Base-by-base conservation (phyloP, 2,329 filamentous ascomycete species). In the Stagonosporopsis vannaccii region DNA sequence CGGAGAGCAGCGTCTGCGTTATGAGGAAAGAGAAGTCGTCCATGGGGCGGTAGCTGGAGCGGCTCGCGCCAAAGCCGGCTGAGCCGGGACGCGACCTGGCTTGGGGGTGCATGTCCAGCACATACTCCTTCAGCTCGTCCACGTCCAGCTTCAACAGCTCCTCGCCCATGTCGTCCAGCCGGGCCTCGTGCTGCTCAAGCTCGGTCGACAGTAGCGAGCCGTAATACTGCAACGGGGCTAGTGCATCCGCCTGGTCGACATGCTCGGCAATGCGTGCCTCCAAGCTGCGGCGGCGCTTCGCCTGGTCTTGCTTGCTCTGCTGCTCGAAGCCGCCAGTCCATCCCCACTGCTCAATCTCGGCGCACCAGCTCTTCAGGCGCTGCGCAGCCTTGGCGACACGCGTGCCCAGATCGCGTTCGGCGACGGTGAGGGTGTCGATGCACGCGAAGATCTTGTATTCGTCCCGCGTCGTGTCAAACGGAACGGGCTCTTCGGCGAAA, bases 21-120 rank as follows among this genome's bases (percentile, higher is more conserved):
- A 98, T 85, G 42, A 98, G 84, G 22, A 94, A 91, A 8, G 92
- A 93, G 68, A 97, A 87, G 74, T 98, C 95, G 66, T 95, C 92
- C 81, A 98, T 86, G 58, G 85, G 87, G 60, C 84, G 85, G 75
- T 90, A 90, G 37, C 80, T 79, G 26, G 66, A 68, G 42, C 71
- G 67, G 20, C 28, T 59, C 4, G 66, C 65, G 30, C 62, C 69
- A 56, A 73, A 70, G 58, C 73, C 70, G 25, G 71, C 77, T 44
- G 80, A 82, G 15, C 77, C 72, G 37, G 78, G 85, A 79, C 73
- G 72, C 41, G 76, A 77, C 41, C 71, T 75, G 52, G 68, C 78
- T 67, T 60, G 81, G 74, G 71, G 72, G 90, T 97, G 90, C 68
- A 90, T 90, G 75, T 89, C 87, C 60, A 97, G 80, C 63, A 97